These are phyloP conservation scores for Cyberlindnera saturnus DNA, from an alignment of 805 yeast genomes.

Conservation along the genomic window DNA sequence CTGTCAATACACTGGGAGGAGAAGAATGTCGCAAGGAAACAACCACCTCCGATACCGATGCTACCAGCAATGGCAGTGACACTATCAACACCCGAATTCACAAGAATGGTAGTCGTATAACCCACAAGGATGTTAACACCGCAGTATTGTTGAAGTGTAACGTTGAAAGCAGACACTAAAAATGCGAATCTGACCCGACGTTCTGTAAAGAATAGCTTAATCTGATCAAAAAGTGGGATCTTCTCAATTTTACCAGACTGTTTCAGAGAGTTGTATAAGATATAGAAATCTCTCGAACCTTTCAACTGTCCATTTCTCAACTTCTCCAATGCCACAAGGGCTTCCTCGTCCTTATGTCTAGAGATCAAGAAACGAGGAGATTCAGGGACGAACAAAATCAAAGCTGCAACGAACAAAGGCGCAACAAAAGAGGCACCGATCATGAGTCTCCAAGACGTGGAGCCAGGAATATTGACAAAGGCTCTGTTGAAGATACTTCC, in stretches of 20 bases:
- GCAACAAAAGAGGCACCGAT: conserved; percentile 55
- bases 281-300: conserved; percentile 54
- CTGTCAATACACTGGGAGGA: conserved; percentile 44
- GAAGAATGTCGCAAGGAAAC: conserved; percentile 40
- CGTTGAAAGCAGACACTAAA: conserved; percentile 41
- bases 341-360: conserved; percentile 41
- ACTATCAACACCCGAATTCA: conserved; percentile 37
- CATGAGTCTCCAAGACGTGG: conserved; percentile 61
- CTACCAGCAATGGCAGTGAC: conserved; percentile 42
- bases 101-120: conserved; percentile 43
- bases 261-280: conserved; percentile 45
- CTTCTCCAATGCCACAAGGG: conserved; percentile 40
- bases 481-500: conserved; percentile 59
- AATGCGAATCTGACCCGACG: conserved; percentile 47
- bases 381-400: conserved; percentile 57
- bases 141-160: conserved; percentile 51
- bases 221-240: conserved; percentile 32
- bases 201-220: conserved; percentile 35
- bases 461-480: conserved; percentile 40
- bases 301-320: not conserved
- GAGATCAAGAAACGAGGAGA: conserved; percentile 67
- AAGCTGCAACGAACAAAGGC: conserved; percentile 50
- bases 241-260: conserved; percentile 40
- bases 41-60: conserved; percentile 44
- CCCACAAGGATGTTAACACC: conserved; percentile 49